Base-by-base conservation (phyloP, 352 stramenopile species). In the Globisporangium abappressorium region DNA sequence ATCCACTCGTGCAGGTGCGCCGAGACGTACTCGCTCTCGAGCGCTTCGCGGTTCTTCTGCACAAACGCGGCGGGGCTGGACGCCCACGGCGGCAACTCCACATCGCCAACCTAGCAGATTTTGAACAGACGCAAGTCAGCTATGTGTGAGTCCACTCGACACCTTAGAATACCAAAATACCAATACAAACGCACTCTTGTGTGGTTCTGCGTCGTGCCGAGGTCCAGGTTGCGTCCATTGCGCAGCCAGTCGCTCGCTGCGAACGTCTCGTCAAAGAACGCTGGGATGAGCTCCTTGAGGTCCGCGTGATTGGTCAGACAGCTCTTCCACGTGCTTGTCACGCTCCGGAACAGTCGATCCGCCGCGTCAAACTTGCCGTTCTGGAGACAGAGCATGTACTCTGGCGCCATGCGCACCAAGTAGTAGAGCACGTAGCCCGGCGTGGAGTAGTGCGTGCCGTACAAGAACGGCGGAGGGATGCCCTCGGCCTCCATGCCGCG, bases 201-300 rank as follows among this genome's bases (percentile, higher is more conserved):
- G 41, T 95, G 90, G 12, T 93, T 71, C 70, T 93, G 76, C 69
- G 92, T 84, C 18, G 83, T 97, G 28, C 98, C 98, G 18, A 99
- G 87, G 68, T 98, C 95, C 34, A 99, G 92, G 61, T 97, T 85
- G 66, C 98, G 98, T 0, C 66, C 71, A 75, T 99, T 99, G 65
- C 84, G 80, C 41, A 99, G 78, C 85, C 99, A 99, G n/a, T 91
- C 80, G 18, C 85, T 76, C 4, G 83, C 69, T 34, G 75, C 65
- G 9, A 97, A 80, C 33, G 89, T 81, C 22, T 90, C 90, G 41
- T 97, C 96, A 72, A 98, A 99, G 79, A 98, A 99, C 78, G 99
- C 97, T 1, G 98, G 97, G 41, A 98, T 99, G 14, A 99, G 81
- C 77, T 99, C 98, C 79, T 99, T 99, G 7, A 99, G 85, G 75